Percentiles rank a stretch among this genome's conserved stretches.
phyloP scores from a whole-genome alignment of 257 asterid species.

The Avicennia marina region DNA sequence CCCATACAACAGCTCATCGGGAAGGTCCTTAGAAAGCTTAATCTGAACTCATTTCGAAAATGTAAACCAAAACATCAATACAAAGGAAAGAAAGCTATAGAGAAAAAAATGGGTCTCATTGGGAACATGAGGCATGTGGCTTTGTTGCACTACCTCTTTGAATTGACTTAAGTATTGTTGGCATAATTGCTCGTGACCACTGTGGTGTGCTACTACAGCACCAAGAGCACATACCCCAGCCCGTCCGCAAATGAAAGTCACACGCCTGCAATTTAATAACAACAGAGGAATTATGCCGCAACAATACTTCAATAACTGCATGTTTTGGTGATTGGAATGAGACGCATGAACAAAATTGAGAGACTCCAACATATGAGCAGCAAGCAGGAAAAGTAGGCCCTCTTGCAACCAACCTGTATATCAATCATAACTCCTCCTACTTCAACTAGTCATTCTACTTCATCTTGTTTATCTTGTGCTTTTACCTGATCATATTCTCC shows the following conservation, averaged over 20 bases:
- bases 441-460: background rate
- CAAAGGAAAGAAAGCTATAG: background rate
- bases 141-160: conserved; percentile 44
- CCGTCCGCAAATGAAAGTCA: conserved; percentile 67
- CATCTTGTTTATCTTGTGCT: background rate
- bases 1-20: conserved; percentile 67
- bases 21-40: conserved; percentile 54
- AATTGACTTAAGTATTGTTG: conserved; percentile 43
- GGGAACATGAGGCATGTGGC: background rate
- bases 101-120: background rate
- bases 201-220: conserved; percentile 65
- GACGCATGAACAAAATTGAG: background rate
- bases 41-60: conserved; percentile 33
- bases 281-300: background rate
- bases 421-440: too few species aligned
- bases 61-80: background rate
- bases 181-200: conserved; percentile 46
- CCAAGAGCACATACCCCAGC: conserved; percentile 83
- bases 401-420: background rate
- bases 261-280: conserved; percentile 42
- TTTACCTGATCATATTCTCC: background rate
- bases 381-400: background rate
- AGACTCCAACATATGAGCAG: background rate
- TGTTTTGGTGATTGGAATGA: background rate
- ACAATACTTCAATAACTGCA: too few species aligned